Conservation (phyloP, 257 asterid genomes). For the Datura wrightii region DNA sequence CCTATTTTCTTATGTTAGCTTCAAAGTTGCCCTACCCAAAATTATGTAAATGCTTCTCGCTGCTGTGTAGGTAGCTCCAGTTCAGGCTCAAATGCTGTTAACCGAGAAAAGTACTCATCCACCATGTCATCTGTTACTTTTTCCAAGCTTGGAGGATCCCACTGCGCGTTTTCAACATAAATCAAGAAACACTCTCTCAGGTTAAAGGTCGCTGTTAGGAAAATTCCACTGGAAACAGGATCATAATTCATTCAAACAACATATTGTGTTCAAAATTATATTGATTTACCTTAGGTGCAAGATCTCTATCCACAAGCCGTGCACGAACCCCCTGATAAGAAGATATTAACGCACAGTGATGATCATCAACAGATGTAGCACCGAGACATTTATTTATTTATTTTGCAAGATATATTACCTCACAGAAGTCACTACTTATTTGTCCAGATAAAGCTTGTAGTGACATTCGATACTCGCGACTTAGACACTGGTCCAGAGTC, state of each 20-base stretch:
- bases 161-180: slow-evolving; percentile 54
- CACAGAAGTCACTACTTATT: slow-evolving; percentile 69
- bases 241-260: not conserved
- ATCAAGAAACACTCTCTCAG: not conserved
- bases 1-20: slow-evolving; percentile 13
- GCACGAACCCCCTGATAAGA: slow-evolving; percentile 84
- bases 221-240: not conserved
- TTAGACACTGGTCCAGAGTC: slow-evolving; percentile 86
- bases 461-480: slow-evolving; percentile 91
- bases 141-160: slow-evolving; percentile 94
- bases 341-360: slow-evolving; percentile 10
- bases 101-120: slow-evolving; percentile 70
- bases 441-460: slow-evolving; percentile 70
- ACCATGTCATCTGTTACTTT: slow-evolving; percentile 87
- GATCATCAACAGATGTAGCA: slow-evolving; percentile 18
- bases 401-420: slow-evolving; percentile 54
- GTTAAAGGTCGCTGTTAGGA: not conserved
- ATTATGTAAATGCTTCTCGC: slow-evolving; percentile 79
- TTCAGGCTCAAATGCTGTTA: slow-evolving; percentile 76
- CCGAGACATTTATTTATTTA: not conserved
- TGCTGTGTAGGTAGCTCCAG: slow-evolving; percentile 78
- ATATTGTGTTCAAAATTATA: not conserved
- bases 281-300: slow-evolving; percentile 71
- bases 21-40: not conserved
- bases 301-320: slow-evolving; percentile 76